These are phyloP conservation scores for Citrullus colocynthis DNA, from an alignment of 306 rosid species.

Conservation along the genomic window DNA sequence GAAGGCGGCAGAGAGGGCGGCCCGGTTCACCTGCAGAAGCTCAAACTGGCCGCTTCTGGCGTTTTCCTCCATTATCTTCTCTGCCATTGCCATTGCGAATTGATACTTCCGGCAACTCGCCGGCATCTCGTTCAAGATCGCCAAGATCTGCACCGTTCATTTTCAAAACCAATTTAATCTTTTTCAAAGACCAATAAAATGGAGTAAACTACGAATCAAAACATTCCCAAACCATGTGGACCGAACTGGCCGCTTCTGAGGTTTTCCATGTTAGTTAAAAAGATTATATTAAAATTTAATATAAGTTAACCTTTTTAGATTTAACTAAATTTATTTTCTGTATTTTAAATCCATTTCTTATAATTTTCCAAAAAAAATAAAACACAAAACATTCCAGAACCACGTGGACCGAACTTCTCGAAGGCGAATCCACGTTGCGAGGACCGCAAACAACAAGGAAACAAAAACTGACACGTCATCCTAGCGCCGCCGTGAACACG, in stretches of 20 bases:
- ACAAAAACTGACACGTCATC: neutral
- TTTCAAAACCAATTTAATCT: too few relatives aligned
- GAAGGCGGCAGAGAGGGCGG: constrained; percentile 20
- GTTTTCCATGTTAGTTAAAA: too few relatives aligned
- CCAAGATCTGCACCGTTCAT: constrained; percentile 15
- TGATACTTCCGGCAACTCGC: constrained; percentile 29
- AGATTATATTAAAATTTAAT: too few relatives aligned
- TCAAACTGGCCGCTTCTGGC: constrained; percentile 15
- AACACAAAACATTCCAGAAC: neutral
- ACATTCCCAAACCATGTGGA: too few relatives aligned
- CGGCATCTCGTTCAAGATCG: constrained; percentile 25
- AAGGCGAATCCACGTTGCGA: neutral
- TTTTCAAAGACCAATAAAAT: too few relatives aligned
- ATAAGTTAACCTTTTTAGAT: too few relatives aligned
- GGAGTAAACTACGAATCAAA: too few relatives aligned
- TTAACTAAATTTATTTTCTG: neutral
- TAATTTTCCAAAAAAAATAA: neutral
- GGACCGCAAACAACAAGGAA: neutral
- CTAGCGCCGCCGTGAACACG: neutral
- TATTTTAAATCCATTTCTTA: neutral
- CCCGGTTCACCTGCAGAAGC: constrained; percentile 17
- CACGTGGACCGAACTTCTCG: neutral
- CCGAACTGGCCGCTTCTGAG: too few relatives aligned
- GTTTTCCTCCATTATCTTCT: constrained; percentile 27
- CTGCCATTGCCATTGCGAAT: constrained; percentile 30